Evolutionary conservation across 768 basidiomycete genomes (phyloP).

Genomic region (Hygrocybe coccinea): DNA sequence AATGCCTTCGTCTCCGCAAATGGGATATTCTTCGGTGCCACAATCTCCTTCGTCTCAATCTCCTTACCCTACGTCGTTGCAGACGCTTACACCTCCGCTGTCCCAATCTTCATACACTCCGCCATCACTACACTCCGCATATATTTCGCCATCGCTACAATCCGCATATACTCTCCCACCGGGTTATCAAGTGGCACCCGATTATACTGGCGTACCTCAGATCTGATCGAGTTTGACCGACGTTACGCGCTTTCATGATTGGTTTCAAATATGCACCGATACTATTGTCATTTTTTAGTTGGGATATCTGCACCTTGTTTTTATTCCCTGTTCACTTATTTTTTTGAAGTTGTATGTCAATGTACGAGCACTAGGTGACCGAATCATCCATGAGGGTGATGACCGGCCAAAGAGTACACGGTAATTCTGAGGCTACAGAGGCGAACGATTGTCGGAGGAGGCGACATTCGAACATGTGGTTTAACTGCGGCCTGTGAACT

Average conservation of each 20-base stretch:
- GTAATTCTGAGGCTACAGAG: conserved; percentile 52
- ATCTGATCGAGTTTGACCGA: background rate
- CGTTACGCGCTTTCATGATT: background rate
- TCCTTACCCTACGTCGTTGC: background rate
- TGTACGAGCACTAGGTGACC: conserved; percentile 67
- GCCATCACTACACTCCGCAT: too few relatives aligned
- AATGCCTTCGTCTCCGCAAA: background rate
- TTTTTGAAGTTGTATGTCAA: background rate
- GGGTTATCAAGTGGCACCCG: background rate
- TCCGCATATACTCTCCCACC: background rate
- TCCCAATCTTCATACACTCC: too few relatives aligned
- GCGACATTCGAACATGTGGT: conserved; percentile 55
- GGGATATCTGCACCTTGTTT: background rate
- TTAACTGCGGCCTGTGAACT: conserved; percentile 38
- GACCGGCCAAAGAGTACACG: conserved; percentile 61
- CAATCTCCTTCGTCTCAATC: background rate
- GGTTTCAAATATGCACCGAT: background rate
- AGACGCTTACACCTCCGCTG: background rate
- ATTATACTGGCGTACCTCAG: background rate
- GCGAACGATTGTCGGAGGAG: conserved; percentile 45
- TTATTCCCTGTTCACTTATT: background rate
- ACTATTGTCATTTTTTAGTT: background rate
- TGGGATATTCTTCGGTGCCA: too few relatives aligned
- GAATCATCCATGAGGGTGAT: conserved; percentile 40
- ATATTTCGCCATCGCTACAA: too few relatives aligned